These are phyloP conservation scores for Elongisporangium anandrum DNA, from an alignment of 352 stramenopile species.

Conservation along the genomic window DNA sequence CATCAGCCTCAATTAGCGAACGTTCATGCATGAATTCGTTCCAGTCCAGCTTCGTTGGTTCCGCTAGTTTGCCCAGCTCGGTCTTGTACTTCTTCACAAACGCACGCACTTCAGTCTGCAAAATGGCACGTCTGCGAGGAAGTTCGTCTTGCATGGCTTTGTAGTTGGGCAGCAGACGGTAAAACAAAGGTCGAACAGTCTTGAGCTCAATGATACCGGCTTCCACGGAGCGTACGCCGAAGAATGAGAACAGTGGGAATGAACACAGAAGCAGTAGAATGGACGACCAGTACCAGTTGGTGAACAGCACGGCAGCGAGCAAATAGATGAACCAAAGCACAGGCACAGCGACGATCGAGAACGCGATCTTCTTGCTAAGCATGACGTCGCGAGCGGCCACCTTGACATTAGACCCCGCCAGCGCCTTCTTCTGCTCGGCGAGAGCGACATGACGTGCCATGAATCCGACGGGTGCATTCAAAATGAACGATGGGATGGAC, in stretches of 20 bases:
- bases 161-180: conserved; percentile 73
- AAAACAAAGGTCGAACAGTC: conserved; percentile 78
- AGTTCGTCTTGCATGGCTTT: conserved; percentile 79
- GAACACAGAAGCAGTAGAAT: conserved; percentile 74
- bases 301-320: conserved; percentile 72
- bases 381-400: conserved; percentile 87
- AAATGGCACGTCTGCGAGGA: conserved; percentile 45
- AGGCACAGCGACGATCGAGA: conserved; percentile 89
- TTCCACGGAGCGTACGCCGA: conserved; percentile 82
- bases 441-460: conserved; percentile 75
- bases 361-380: conserved; percentile 92
- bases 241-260: conserved; percentile 87
- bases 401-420: conserved; percentile 90
- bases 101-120: conserved; percentile 72
- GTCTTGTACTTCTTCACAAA: conserved; percentile 75
- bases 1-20: conserved; percentile 25
- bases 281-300: conserved; percentile 84
- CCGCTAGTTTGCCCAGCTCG: conserved; percentile 57
- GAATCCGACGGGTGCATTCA: conserved; percentile 89
- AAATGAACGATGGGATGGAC: conserved; percentile 88
- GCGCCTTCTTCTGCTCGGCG: conserved; percentile 76
- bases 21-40: conserved; percentile 80
- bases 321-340: conserved; percentile 86
- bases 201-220: conserved; percentile 87
- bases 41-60: conserved; percentile 77